A percentile compares a stretch with the other conserved stretches of the same genome.
Conservation (phyloP, 345 rosid species). For the Heritiera fomes region DNA sequence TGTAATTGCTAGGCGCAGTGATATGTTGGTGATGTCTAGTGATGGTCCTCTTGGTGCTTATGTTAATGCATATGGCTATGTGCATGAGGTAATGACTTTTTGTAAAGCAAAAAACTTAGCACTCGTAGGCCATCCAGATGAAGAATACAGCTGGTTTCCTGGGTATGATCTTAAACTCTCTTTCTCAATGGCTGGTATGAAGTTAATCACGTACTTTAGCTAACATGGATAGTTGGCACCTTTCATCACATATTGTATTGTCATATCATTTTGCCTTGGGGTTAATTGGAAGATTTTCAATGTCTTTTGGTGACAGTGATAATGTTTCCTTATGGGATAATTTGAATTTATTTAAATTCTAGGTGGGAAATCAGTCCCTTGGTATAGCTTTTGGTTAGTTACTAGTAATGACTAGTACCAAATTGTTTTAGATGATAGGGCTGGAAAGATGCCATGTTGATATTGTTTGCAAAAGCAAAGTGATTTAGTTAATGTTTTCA, state of each 20-base stretch:
- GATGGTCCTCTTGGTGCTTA: conserved; percentile 99
- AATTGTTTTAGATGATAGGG: not conserved
- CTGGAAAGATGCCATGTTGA: conserved; percentile 1
- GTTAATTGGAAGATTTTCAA: not conserved
- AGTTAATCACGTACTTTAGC: not conserved
- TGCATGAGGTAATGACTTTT: conserved; percentile 84
- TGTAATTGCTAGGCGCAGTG: conserved; percentile 80
- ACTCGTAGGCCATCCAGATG: conserved; percentile 40
- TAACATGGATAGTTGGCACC: conserved; percentile 2
- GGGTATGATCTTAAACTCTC: conserved; percentile 58
- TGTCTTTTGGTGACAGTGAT: not conserved
- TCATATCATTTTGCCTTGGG: conserved; percentile 1
- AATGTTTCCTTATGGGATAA: not conserved
- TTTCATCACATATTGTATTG: not conserved
- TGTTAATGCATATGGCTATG: conserved; percentile 72
- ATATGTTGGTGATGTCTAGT: conserved; percentile 94
- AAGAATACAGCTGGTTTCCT: conserved; percentile 96
- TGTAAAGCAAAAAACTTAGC: conserved; percentile 68
- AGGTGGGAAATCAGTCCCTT: not conserved
- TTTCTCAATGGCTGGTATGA: not conserved
- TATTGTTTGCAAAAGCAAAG: not conserved
- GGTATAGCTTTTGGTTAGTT: not conserved
- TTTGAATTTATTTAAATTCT: not conserved
- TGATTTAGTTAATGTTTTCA: not conserved
- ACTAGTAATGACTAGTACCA: not conserved